phyloP scores from a whole-genome alignment of 1,284 basidiomycete species.

The Microstroma glucosiphilum region DNA sequence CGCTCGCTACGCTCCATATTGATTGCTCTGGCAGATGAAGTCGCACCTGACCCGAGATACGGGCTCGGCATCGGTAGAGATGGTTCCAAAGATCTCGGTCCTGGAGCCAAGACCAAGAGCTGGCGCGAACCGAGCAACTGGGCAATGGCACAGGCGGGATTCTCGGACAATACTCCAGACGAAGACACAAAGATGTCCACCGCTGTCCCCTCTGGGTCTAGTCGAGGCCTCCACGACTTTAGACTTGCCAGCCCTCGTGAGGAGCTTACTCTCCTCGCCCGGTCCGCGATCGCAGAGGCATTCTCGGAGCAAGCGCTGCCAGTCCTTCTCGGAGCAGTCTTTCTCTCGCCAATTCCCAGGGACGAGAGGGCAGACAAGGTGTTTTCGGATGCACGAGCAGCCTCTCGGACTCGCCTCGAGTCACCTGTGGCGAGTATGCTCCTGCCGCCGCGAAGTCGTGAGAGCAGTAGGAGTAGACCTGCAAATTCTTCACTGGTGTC shows the following conservation, averaged over 20 bases:
- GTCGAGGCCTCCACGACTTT: background rate
- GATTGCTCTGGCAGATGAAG: constrained; percentile 35
- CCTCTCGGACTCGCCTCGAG: background rate
- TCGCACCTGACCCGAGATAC: constrained; percentile 36
- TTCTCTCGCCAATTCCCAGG: constrained; percentile 23
- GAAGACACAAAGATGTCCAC: constrained; percentile 11
- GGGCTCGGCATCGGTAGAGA: constrained; percentile 39
- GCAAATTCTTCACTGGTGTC: too few relatives aligned
- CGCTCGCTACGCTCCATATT: constrained; percentile 36
- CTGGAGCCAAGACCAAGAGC: constrained; percentile 7
- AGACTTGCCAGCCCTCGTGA: background rate
- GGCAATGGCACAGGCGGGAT: constrained; percentile 11
- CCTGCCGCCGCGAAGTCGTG: background rate
- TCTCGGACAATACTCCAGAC: constrained; percentile 1
- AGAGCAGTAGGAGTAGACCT: background rate
- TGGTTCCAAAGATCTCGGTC: constrained; percentile 7
- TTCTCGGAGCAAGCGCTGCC: constrained; percentile 22
- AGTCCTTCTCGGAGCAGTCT: constrained; percentile 27
- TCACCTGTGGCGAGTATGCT: background rate
- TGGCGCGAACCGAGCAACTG: constrained; percentile 7
- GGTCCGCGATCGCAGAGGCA: constrained; percentile 8
- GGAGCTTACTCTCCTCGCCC: constrained; percentile 11
- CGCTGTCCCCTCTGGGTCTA: background rate
- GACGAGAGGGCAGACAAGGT: constrained; percentile 8
- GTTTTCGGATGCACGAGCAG: background rate